phyloP scores from a whole-genome alignment of 1,284 basidiomycete species.

The Apiotrichum montevideense region DNA sequence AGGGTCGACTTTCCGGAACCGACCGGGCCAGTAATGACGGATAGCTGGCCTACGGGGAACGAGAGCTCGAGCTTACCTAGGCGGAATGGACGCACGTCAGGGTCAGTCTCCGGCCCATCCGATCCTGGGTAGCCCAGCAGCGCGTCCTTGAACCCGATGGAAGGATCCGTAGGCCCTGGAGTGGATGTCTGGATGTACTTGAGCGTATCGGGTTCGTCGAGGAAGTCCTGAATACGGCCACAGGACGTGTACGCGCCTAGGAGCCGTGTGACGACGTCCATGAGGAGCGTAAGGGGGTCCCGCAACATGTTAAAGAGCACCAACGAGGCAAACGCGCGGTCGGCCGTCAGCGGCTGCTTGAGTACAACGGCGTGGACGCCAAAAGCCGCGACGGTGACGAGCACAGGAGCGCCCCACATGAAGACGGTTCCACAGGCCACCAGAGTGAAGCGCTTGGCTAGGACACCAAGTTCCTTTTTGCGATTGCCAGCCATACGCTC shows the following conservation, averaged over 20 bases:
- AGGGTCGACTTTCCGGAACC: slow-evolving; percentile 64
- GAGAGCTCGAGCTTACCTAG: slow-evolving; percentile 49
- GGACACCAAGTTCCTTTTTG: slow-evolving; percentile 47
- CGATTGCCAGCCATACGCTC: slow-evolving; percentile 49
- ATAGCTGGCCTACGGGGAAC: slow-evolving; percentile 47
- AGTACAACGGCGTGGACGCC: slow-evolving; percentile 44
- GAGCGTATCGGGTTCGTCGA: slow-evolving; percentile 53
- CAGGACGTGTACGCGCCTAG: slow-evolving; percentile 49
- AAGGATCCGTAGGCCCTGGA: slow-evolving; percentile 40
- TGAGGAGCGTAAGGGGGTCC: slow-evolving; percentile 34
- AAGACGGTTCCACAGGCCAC: slow-evolving; percentile 46
- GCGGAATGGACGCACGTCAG: slow-evolving; percentile 38
- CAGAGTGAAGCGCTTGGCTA: slow-evolving; percentile 47
- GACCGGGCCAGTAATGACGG: slow-evolving; percentile 48
- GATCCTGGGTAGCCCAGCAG: slow-evolving; percentile 39
- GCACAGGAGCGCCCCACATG: slow-evolving; percentile 48
- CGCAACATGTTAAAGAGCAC: slow-evolving; percentile 53
- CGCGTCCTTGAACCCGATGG: slow-evolving; percentile 52
- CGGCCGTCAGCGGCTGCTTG: slow-evolving; percentile 36
- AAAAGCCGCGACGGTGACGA: slow-evolving; percentile 51
- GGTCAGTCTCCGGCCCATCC: slow-evolving; percentile 10
- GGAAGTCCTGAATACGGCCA: slow-evolving; percentile 47
- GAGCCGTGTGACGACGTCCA: slow-evolving; percentile 47
- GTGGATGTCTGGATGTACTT: slow-evolving; percentile 52
- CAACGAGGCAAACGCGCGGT: slow-evolving; percentile 50